Base-by-base conservation (phyloP, 192 early-diverging fungal genomes). In the Coemansia umbellata region DNA sequence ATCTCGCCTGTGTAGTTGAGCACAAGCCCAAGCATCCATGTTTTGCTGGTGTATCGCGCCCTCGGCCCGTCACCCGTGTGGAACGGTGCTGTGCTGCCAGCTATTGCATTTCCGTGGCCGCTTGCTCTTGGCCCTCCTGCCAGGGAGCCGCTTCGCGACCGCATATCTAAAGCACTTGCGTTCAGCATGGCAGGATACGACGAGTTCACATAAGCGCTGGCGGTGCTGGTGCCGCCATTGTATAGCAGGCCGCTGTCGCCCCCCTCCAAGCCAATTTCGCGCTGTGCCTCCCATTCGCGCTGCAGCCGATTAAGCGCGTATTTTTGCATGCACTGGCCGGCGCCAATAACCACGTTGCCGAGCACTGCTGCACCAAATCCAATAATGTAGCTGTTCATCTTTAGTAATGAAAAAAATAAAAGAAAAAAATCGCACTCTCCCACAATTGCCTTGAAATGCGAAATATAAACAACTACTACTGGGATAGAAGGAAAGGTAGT, bases 281-380 rank as follows among this genome's bases (percentile, higher is more conserved):
- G 53, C 43, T 45, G 57, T 19, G 45, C 19, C n/a, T 74, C 63
- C 55, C 52, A 63, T 43, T 68, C 61, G 49, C 58, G 59, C 55
- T 70, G 57, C 40, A 78, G 60, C 35, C 18, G 22, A 28, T 70
- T 78, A 28, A 78, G 53, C 39, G 63, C 74, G 40, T 63, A 60
- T 41, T 78, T 78, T 53, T 78, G 74, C 56, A 78, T 17, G 47
- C 74, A 78, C 47, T 78, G 74, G 13, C 68, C 74, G 8, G 60
- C 45, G 37, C 74, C 74, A 50, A 78, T 78, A 5, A 78, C 74
- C 35, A 70, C 58, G 23, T 78, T 78, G 39, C 74, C 74, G 47
- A 56, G 36, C 11, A 78, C 18, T 8, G 74, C 67, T 21, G 74
- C 74, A 1, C 45, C 21, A 14, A 78, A 53, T 28, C 74, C 74